A percentile compares a stretch with the other conserved stretches of the same genome.
phyloP scores from a whole-genome alignment of 2,329 filamentous ascomycete genomes.

The Westerdykella aurantiaca region DNA sequence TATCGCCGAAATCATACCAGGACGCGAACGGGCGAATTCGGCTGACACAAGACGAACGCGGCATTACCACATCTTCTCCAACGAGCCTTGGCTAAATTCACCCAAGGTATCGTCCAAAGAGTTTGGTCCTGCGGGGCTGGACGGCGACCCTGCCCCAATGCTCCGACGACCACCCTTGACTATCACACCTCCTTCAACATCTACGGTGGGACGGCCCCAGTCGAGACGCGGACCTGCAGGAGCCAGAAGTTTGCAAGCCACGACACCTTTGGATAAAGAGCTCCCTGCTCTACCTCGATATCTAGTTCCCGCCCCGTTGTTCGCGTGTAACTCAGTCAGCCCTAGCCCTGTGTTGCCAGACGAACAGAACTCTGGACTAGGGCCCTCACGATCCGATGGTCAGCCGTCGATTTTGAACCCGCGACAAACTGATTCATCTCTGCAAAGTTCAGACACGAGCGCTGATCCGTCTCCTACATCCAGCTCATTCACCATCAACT shows the following conservation, averaged over 20 bases:
- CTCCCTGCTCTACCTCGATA: conserved; percentile 28
- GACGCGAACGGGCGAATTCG: conserved; percentile 26
- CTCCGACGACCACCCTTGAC: conserved; percentile 14
- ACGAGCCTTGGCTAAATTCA: conserved; percentile 25
- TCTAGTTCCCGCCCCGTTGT: conserved; percentile 25
- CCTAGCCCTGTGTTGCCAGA: conserved; percentile 7
- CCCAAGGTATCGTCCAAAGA: conserved; percentile 13
- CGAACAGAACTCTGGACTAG: conserved; percentile 9
- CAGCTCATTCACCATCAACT: conserved; percentile 29
- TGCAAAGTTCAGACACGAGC: conserved; percentile 24
- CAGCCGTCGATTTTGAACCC: conserved; percentile 12
- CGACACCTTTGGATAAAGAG: conserved; percentile 22
- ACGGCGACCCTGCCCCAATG: conserved; percentile 14
- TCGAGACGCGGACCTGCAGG: conserved; percentile 22
- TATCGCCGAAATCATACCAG: conserved; percentile 7
- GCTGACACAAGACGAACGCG: conserved; percentile 21
- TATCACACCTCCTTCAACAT: conserved; percentile 9
- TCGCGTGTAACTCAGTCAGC: conserved; percentile 15
- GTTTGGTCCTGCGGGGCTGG: conserved; percentile 9
- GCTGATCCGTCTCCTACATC: conserved; percentile 27
- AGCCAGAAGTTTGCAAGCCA: conserved; percentile 9
- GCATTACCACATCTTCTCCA: conserved; percentile 19
- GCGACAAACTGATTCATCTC: conserved; percentile 32
- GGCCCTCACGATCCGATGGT: conserved; percentile 7
- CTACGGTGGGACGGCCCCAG: conserved; percentile 18